A percentile compares a stretch with the other conserved stretches of the same genome.
These are phyloP conservation scores for Arabidopsis arenosa DNA, from an alignment of 345 rosid genomes.

Conservation along the genomic window DNA sequence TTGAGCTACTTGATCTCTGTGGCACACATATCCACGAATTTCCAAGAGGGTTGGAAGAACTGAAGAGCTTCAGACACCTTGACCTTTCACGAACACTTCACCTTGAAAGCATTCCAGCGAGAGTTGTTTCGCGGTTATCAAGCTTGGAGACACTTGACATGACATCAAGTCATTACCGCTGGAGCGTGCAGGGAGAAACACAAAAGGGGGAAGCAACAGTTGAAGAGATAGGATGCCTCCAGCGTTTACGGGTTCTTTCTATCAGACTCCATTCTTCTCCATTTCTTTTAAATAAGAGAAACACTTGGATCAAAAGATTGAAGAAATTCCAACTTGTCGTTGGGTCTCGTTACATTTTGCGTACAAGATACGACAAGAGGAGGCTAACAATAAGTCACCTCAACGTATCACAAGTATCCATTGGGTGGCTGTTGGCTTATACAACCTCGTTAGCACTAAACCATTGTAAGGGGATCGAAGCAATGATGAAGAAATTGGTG, in stretches of 20 bases:
- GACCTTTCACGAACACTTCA: conserved; percentile 43
- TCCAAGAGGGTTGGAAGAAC: conserved; percentile 39
- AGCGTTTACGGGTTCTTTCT: background rate
- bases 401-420: conserved; percentile 26
- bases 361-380: conserved; percentile 16
- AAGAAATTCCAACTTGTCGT: conserved; percentile 32
- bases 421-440: conserved; percentile 21
- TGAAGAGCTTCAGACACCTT: conserved; percentile 31
- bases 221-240: conserved; percentile 25
- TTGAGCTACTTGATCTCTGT: conserved; percentile 47
- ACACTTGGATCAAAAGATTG: conserved; percentile 29
- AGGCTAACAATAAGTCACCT: conserved; percentile 32
- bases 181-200: conserved; percentile 9
- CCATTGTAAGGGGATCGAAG: conserved; percentile 22
- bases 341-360: conserved; percentile 13
- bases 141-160: conserved; percentile 48
- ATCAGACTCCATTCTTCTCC: conserved; percentile 22
- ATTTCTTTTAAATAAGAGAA: conserved; percentile 19
- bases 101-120: conserved; percentile 37
- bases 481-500: conserved; percentile 33
- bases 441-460: conserved; percentile 33
- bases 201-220: conserved; percentile 15
- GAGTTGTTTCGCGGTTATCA: conserved; percentile 34
- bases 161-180: conserved; percentile 40
- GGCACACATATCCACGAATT: conserved; percentile 38